A percentile compares a stretch with the other conserved stretches of the same genome.
phyloP scores from a whole-genome alignment of 805 yeast species.

The Maudiozyma bulderi region DNA sequence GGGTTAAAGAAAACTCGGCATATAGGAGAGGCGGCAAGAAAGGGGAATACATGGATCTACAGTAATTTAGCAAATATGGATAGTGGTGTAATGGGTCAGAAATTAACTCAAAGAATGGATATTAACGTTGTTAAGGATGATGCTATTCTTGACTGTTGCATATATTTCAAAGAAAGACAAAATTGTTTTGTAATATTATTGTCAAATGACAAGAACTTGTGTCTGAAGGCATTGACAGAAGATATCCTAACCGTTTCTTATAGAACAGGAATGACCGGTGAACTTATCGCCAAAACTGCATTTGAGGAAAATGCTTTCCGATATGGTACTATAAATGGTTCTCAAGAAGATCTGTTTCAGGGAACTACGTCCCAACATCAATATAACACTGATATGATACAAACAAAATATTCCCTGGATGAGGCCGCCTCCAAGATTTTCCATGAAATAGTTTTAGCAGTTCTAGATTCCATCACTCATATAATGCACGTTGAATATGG shows the following conservation, averaged over 20 bases:
- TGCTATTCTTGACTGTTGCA: slow-evolving; percentile 76
- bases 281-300: slow-evolving; percentile 34
- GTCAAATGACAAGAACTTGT: slow-evolving; percentile 78
- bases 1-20: neutral
- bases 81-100: slow-evolving; percentile 56
- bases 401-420: neutral
- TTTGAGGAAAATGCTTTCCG: slow-evolving; percentile 29
- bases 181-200: slow-evolving; percentile 46
- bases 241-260: slow-evolving; percentile 51
- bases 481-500: slow-evolving; percentile 49
- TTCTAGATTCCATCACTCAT: slow-evolving; percentile 38
- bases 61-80: slow-evolving; percentile 42
- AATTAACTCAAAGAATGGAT: slow-evolving; percentile 43
- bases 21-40: slow-evolving; percentile 40
- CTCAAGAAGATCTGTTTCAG: too few relatives aligned
- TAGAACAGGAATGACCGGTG: slow-evolving; percentile 38
- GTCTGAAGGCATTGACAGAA: slow-evolving; percentile 65
- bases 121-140: slow-evolving; percentile 52
- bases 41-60: slow-evolving; percentile 75
- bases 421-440: slow-evolving; percentile 21
- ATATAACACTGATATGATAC: neutral
- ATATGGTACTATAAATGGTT: slow-evolving; percentile 7
- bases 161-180: slow-evolving; percentile 42
- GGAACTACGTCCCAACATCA: neutral
- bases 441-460: slow-evolving; percentile 34